A percentile compares a stretch with the other conserved stretches of the same genome.
These are phyloP conservation scores for Pouteria glomerata DNA, from an alignment of 148 eudicot species.

Conservation along the genomic window DNA sequence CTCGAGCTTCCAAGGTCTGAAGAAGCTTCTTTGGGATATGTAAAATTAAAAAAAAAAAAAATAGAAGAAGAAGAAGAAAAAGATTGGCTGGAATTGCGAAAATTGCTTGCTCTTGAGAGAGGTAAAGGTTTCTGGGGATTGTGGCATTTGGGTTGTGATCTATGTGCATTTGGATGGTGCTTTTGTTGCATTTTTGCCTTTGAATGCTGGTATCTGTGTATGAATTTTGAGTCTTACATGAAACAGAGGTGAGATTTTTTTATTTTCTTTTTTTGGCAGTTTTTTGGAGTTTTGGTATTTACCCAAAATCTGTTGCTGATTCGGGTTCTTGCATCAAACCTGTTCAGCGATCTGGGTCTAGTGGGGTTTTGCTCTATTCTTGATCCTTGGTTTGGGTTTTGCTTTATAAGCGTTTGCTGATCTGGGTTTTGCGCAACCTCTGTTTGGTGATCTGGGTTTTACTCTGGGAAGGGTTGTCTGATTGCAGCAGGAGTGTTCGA, in stretches of 20 bases:
- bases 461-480: not conserved
- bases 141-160: conserved; percentile 11
- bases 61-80: no score
- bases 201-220: not conserved
- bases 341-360: conserved; percentile 2
- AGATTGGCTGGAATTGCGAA: not conserved
- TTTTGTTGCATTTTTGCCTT: not conserved
- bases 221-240: not conserved
- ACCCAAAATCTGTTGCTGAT: not conserved
- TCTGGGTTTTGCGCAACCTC: not conserved
- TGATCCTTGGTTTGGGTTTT: not conserved
- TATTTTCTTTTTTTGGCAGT: not conserved
- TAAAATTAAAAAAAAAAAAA: no score
- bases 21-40: not conserved
- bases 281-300: not conserved
- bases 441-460: conserved; percentile 9
- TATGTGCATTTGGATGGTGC: not conserved
- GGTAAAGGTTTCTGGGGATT: conserved; percentile 10
- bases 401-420: not conserved
- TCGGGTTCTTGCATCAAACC: not conserved
- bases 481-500: conserved; percentile 10
- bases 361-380: not conserved
- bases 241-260: not conserved
- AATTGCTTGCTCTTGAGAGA: not conserved
- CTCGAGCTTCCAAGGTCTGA: no score